Percentiles rank a stretch among this genome's conserved stretches.
phyloP scores from a whole-genome alignment of 2,329 filamentous ascomycete genomes.

The Aureobasidium pullulans region DNA sequence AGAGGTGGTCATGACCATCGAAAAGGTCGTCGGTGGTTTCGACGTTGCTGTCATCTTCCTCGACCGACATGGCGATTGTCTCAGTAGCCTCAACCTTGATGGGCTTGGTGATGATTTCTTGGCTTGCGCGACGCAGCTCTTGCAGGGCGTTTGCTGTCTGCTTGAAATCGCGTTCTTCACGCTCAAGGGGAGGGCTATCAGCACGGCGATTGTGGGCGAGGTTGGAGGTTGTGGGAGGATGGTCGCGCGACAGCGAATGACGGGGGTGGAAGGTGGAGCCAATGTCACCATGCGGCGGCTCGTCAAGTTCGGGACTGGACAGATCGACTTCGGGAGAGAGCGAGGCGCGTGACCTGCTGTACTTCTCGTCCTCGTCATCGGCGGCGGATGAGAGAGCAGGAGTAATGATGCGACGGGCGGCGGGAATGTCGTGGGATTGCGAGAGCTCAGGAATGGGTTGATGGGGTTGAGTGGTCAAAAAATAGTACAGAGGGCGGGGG shows the following conservation, averaged over 20 bases:
- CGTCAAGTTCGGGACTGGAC: conserved; percentile 74
- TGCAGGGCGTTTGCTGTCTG: conserved; percentile 84
- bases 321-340: conserved; percentile 91
- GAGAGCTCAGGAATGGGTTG: conserved; percentile 66
- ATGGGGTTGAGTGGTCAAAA: conserved; percentile 78
- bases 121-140: conserved; percentile 37
- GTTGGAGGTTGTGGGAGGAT: conserved; percentile 33
- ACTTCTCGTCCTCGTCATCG: conserved; percentile 60
- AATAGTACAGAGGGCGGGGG: conserved; percentile 93
- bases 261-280: conserved; percentile 55
- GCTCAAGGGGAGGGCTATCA: conserved; percentile 83
- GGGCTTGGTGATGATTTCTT: conserved; percentile 25
- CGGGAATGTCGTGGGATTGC: conserved; percentile 24
- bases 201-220: conserved; percentile 58
- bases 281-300: conserved; percentile 48
- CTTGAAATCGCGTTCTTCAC: conserved; percentile 93
- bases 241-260: conserved; percentile 29
- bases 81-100: conserved; percentile 27
- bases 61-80: conserved; percentile 30
- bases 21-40: conserved; percentile 44
- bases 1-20: conserved; percentile 37
- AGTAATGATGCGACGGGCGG: conserved; percentile 60
- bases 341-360: conserved; percentile 58
- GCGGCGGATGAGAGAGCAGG: conserved; percentile 78
- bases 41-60: conserved; percentile 42